Conservation (phyloP, 2,329 filamentous ascomycete species). For the Cladophialophora immunda region DNA sequence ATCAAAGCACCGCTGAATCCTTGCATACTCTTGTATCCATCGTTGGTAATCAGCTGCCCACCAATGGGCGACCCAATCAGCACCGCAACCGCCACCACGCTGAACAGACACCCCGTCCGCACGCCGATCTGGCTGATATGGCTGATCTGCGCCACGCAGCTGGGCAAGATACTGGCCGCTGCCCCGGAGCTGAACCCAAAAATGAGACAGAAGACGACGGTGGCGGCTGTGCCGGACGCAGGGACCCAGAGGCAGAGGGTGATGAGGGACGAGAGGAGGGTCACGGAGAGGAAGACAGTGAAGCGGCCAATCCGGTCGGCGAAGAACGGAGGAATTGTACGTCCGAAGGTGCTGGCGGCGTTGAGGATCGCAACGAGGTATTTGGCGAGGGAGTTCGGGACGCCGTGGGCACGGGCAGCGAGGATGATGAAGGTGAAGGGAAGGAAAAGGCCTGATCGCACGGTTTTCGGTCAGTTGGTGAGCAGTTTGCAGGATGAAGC, state of each 20-base stretch:
- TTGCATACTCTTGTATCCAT: slow-evolving; percentile 66
- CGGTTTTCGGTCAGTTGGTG: not conserved
- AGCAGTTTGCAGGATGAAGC: not conserved
- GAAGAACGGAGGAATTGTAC: slow-evolving; percentile 45
- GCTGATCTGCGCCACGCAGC: slow-evolving; percentile 74
- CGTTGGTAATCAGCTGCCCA: slow-evolving; percentile 65
- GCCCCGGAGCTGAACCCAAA: slow-evolving; percentile 77
- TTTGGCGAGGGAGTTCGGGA: slow-evolving; percentile 56
- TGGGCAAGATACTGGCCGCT: slow-evolving; percentile 69
- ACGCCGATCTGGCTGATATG: slow-evolving; percentile 75
- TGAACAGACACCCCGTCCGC: slow-evolving; percentile 70
- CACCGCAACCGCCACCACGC: slow-evolving; percentile 69
- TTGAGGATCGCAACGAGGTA: slow-evolving; percentile 66
- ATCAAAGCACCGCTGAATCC: slow-evolving; percentile 69
- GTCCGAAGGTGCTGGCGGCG: slow-evolving; percentile 50
- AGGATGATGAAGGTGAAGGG: slow-evolving; percentile 43
- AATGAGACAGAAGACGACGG: slow-evolving; percentile 69
- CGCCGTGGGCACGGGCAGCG: slow-evolving; percentile 53
- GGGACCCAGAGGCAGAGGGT: slow-evolving; percentile 66
- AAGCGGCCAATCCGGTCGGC: slow-evolving; percentile 44
- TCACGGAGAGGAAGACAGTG: slow-evolving; percentile 47
- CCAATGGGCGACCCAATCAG: slow-evolving; percentile 74
- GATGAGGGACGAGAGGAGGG: slow-evolving; percentile 52
- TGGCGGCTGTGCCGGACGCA: slow-evolving; percentile 61
- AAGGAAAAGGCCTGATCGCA: slow-evolving; percentile 45